Conservation (phyloP, 768 basidiomycete species). For the Lyophyllum atratum region DNA sequence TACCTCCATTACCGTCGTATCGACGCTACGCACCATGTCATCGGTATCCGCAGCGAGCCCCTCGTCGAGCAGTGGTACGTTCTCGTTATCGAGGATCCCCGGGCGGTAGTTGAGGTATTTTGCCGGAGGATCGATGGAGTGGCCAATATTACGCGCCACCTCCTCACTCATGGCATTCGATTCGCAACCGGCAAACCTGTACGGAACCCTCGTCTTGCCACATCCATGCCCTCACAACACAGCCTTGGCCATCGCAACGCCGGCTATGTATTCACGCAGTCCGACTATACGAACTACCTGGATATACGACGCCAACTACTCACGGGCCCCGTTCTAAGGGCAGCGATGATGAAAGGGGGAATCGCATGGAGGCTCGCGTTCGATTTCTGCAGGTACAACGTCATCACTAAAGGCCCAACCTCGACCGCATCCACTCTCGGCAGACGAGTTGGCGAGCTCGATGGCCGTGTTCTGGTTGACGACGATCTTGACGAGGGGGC, state of each 20-base stretch:
- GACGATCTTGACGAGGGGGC: neutral
- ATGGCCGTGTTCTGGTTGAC: neutral
- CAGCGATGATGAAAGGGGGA: constrained; percentile 1
- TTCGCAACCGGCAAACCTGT: constrained; percentile 6
- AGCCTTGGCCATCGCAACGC: neutral
- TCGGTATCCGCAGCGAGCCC: constrained; percentile 1
- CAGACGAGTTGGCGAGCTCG: neutral
- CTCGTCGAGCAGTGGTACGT: constrained; percentile 9
- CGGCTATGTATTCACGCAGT: neutral
- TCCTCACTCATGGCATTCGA: neutral
- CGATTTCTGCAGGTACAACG: neutral
- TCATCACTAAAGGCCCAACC: neutral
- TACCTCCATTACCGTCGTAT: constrained; percentile 5
- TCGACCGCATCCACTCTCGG: neutral
- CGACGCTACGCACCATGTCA: neutral
- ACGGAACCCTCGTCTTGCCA: neutral
- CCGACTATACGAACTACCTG: constrained; percentile 2
- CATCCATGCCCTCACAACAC: neutral
- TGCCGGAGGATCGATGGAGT: neutral
- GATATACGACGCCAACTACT: neutral
- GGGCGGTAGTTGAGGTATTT: constrained; percentile 5
- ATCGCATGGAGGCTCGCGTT: constrained; percentile 10
- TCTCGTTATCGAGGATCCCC: neutral
- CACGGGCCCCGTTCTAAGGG: neutral
- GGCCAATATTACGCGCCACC: neutral